Evolutionary conservation across 1,284 basidiomycete species (phyloP), one percentile per base, ranked within the genome.

Genomic region (Ceratobasidium sp.): DNA sequence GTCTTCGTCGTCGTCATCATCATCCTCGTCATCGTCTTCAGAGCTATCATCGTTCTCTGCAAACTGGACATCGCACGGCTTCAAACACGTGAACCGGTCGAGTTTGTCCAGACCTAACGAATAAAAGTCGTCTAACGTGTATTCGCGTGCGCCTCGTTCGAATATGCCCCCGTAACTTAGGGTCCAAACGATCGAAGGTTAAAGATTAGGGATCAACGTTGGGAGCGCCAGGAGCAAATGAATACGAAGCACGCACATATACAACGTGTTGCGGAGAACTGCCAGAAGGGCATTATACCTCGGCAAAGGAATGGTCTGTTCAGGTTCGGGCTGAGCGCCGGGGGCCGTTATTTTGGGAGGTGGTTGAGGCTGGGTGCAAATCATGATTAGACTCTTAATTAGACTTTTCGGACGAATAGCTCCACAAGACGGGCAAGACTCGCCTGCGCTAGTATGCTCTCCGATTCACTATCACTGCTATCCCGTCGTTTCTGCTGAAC

Each of bases 201-300:
- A 36, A 47, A 63, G 29, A 24, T 48, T 19, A 62, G 22, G 19
- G 14, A 29, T 6, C 5, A 53, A 33, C 17, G 45, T 33, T 36
- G 31, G 8, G 44, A 57, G 74, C 62, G 8, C 54, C 27, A 19
- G 17, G 27, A 36, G 8, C 64, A 41, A 27, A 60, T 50, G 53
- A 44, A 15, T 29, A 44, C 44, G 6, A 78, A 22, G 11, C n/a
- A 80, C 91, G 56, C 77, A 94, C 92, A 97, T 91, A 82, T 93
- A 97, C 0, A 97, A 83, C 0, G 92, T 95, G 81, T 97, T 97
- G 44, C 91, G 88, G 63, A 95, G 86, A 1, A 97, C 91, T 0
- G 95, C 91, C 9, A 97, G 85, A 95, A 98, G 97, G 1, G 94
- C 89, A 78, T 98, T 98, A 83, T 97, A 98, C n/a, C 96, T 87